Base-by-base conservation (phyloP, 768 basidiomycete species). In the Heimioporus sp. region DNA sequence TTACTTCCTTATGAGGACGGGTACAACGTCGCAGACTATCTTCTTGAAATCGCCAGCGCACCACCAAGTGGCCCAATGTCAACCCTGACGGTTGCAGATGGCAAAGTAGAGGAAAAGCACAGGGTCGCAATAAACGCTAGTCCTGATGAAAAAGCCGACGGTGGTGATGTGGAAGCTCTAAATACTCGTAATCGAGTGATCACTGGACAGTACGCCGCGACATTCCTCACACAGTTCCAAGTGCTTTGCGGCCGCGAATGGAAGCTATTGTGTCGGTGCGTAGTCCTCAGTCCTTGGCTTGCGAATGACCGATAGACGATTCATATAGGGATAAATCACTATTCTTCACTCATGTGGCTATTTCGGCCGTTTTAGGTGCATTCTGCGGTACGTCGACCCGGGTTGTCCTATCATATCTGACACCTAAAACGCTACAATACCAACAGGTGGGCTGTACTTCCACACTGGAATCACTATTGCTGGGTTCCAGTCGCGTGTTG, bases 401-500 rank as follows among this genome's bases (percentile, higher is more conserved):
- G 20, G 35, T 20, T 15, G 24, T 47, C 21, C 1, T 13, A 17
- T 16, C 12, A 30, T 39, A 4, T n/a, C 31, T 28, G 20, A 42
- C 30, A 38, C 30, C 43, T 34, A 58, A 15, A 35, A 45, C 40
- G 3, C 35, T 49, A 8, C 24, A 6, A 28, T 28, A 28, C 6
- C 20, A 38, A 38, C 40, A 87, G 90, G 92, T 51, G 94, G 95
- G 0, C 68, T 96, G 50, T 97, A 95, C 66, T 98, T 76, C 71
- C 66, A 93, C 28, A 93, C 91, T 0, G 81, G 78, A 34, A 72
- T 80, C 17, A 87, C 82, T 5, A 96, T 97, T 55, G 90, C 93
- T 21, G 94, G 94, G 2, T 97, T 97, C 77, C 94, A 97, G 66
- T 88, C 87, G 35, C 80, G 95, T 30, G 80, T 98, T n/a, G 95